Conservation (phyloP, 495 filamentous ascomycete species). For the Haplographium delicatum region DNA sequence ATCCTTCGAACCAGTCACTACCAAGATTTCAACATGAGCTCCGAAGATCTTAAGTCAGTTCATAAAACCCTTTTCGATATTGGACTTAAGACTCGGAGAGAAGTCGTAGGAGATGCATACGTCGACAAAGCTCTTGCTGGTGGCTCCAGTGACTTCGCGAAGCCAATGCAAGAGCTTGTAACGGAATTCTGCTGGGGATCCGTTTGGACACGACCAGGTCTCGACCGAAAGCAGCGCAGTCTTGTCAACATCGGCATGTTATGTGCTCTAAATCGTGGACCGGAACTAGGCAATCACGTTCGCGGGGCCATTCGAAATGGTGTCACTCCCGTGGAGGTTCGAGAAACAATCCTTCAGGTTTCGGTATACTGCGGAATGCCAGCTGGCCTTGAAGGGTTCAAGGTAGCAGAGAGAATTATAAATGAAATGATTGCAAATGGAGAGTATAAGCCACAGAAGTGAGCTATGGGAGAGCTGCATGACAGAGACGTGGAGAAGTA, state of each 20-base stretch:
- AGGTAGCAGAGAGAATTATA: conserved; percentile 33
- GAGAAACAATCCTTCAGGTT: conserved; percentile 49
- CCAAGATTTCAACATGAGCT: too few species aligned
- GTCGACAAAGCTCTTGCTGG: conserved; percentile 41
- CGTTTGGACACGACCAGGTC: conserved; percentile 49
- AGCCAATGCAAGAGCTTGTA: conserved; percentile 46
- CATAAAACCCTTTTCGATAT: conserved; percentile 50
- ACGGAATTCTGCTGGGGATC: conserved; percentile 51
- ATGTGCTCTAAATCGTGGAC: conserved; percentile 44
- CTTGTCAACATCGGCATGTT: conserved; percentile 53
- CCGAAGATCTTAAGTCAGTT: too few species aligned
- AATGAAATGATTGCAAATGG: conserved; percentile 35
- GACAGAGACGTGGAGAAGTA: too few species aligned
- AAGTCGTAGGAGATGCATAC: conserved; percentile 46
- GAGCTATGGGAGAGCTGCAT: too few species aligned
- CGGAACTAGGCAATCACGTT: conserved; percentile 48
- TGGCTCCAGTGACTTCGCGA: conserved; percentile 42
- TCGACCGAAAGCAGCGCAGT: conserved; percentile 47
- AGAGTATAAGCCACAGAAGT: too few species aligned
- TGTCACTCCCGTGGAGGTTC: conserved; percentile 45
- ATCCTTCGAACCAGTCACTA: too few species aligned
- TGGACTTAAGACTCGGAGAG: conserved; percentile 46
- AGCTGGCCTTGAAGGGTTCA: conserved; percentile 50
- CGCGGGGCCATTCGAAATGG: conserved; percentile 53
- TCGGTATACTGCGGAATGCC: conserved; percentile 52